phyloP scores from a whole-genome alignment of 257 asterid genomes.

The Marsdenia floribunda region DNA sequence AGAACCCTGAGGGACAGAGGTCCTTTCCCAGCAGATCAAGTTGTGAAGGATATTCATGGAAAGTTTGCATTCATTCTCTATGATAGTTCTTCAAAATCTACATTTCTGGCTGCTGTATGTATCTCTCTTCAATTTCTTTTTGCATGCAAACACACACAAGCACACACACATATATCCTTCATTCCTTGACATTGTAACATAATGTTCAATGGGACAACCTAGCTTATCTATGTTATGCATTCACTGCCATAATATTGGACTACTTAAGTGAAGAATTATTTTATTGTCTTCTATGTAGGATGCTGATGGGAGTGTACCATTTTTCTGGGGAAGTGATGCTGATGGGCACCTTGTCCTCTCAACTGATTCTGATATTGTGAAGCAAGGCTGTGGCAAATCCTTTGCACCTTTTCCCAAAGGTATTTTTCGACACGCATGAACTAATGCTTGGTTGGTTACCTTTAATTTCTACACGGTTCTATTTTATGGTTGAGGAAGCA shows the following conservation, averaged over 20 bases:
- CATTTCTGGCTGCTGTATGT: conserved; percentile 77
- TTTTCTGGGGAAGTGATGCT: conserved; percentile 88
- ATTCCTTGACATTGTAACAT: neutral
- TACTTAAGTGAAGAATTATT: conserved; percentile 2
- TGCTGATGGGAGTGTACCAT: conserved; percentile 71
- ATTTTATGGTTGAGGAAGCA: neutral
- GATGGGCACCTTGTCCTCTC: conserved; percentile 85
- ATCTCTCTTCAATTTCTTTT: neutral
- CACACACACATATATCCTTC: neutral
- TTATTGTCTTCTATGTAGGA: conserved; percentile 35
- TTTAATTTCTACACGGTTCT: neutral
- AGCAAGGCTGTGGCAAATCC: conserved; percentile 87
- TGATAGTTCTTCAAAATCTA: conserved; percentile 50
- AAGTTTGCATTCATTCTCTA: conserved; percentile 73
- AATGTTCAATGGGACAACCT: neutral
- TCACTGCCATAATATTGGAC: neutral
- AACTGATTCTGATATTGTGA: conserved; percentile 62
- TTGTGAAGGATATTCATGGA: conserved; percentile 81
- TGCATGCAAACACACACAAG: too few species aligned
- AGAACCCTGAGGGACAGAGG: conserved; percentile 94
- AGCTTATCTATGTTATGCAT: neutral
- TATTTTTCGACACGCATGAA: conserved; percentile 13
- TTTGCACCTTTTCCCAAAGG: conserved; percentile 95
- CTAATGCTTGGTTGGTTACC: neutral
- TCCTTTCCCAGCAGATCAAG: conserved; percentile 94